Evolutionary conservation across 352 stramenopile species (phyloP).

Genomic region (Aphanomyces stellatus): DNA sequence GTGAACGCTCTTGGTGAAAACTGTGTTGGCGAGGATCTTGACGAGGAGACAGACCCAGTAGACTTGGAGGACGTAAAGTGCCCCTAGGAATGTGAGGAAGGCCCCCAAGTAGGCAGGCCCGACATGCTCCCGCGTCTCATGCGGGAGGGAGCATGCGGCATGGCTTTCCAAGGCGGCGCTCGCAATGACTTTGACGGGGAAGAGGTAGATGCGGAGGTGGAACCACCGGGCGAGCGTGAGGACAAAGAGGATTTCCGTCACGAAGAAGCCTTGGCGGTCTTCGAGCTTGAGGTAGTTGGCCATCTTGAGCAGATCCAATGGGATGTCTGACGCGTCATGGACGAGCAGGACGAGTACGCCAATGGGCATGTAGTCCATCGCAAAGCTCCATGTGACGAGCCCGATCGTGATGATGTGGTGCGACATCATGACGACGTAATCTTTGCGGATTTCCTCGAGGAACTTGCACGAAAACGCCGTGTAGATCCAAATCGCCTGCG

Average conservation of each 20-base stretch:
- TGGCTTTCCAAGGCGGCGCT: conserved; percentile 61
- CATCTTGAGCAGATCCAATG: conserved; percentile 86
- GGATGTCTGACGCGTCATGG: conserved; percentile 79
- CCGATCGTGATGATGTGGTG: conserved; percentile 82
- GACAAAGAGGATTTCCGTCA: conserved; percentile 67
- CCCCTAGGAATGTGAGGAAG: conserved; percentile 67
- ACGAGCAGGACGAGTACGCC: conserved; percentile 77
- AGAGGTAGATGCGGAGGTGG: conserved; percentile 83
- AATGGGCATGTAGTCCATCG: conserved; percentile 60
- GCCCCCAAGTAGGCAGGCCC: conserved; percentile 69
- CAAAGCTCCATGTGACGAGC: conserved; percentile 78
- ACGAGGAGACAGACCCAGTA: conserved; percentile 76
- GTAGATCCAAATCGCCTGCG: conserved; percentile 83
- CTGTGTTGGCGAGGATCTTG: conserved; percentile 50
- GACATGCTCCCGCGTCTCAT: conserved; percentile 52
- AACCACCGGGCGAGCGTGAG: conserved; percentile 55
- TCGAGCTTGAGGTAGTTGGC: conserved; percentile 85
- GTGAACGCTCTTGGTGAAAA: conserved; percentile 63
- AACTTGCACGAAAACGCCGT: conserved; percentile 86
- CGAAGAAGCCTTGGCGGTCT: conserved; percentile 52
- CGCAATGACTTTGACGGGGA: conserved; percentile 70
- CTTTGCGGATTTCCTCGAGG: conserved; percentile 80
- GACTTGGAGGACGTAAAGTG: conserved; percentile 72
- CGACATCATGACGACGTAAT: conserved; percentile 87
- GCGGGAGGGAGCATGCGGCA: conserved; percentile 62